These are phyloP conservation scores for Delitschia confertaspora DNA, from an alignment of 495 filamentous ascomycete species.

Conservation along the genomic window DNA sequence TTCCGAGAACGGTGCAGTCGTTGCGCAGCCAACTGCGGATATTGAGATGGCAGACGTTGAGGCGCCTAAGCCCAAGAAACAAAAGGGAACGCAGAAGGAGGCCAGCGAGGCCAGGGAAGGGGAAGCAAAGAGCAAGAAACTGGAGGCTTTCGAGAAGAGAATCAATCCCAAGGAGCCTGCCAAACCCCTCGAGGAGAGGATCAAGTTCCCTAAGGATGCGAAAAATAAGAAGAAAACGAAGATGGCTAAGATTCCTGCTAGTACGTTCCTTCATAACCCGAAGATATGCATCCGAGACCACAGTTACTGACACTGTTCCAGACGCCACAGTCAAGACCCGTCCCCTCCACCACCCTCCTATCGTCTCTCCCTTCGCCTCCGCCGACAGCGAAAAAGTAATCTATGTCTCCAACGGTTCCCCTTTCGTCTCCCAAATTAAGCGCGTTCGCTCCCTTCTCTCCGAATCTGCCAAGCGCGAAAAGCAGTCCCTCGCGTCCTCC, in stretches of 20 bases:
- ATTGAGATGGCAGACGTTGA: no score
- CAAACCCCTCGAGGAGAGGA: not conserved
- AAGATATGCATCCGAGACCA: not conserved
- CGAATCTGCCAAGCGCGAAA: constrained; percentile 51
- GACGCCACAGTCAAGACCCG: constrained; percentile 52
- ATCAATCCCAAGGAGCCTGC: not conserved
- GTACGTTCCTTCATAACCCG: constrained; percentile 29
- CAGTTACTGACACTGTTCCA: constrained; percentile 15
- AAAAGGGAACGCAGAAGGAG: no score
- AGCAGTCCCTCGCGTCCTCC: constrained; percentile 29
- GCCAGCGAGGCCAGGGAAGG: no score
- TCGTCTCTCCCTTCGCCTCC: constrained; percentile 49
- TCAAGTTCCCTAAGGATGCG: no score
- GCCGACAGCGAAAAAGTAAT: constrained; percentile 51
- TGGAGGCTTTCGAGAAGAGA: not conserved
- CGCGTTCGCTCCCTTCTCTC: constrained; percentile 65
- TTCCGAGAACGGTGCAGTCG: no score
- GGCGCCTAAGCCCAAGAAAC: no score
- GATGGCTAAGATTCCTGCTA: constrained; percentile 41
- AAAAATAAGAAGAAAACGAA: no score
- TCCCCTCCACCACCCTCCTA: constrained; percentile 60
- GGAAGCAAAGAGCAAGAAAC: no score
- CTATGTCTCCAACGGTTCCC: constrained; percentile 67
- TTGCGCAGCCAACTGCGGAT: no score
- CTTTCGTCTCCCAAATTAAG: constrained; percentile 75